phyloP scores from a whole-genome alignment of 768 basidiomycete species.

The Boletus coccyginus region DNA sequence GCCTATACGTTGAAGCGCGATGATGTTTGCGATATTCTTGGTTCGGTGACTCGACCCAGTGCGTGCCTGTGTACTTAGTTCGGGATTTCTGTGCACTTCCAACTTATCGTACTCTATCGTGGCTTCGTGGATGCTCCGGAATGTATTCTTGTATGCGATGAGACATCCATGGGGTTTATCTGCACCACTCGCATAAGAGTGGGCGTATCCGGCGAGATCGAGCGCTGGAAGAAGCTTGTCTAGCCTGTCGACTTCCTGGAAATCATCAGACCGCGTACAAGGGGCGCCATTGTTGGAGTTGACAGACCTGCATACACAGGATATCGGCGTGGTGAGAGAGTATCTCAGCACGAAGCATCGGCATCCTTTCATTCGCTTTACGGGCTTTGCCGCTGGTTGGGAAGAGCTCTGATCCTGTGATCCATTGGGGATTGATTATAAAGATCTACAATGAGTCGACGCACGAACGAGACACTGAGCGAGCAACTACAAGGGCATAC shows the following conservation, averaged over 20 bases:
- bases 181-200: slow-evolving; percentile 66
- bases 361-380: slow-evolving; percentile 67
- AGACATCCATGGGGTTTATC: slow-evolving; percentile 85
- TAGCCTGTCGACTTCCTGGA: slow-evolving; percentile 84
- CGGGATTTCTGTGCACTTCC: slow-evolving; percentile 42
- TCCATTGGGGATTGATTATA: not conserved
- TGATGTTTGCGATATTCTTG: slow-evolving; percentile 76
- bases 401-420: slow-evolving; percentile 72
- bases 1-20: slow-evolving; percentile 54
- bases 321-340: slow-evolving; percentile 71
- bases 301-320: slow-evolving; percentile 77
- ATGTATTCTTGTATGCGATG: slow-evolving; percentile 66
- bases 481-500: slow-evolving; percentile 49
- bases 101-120: slow-evolving; percentile 71
- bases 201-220: slow-evolving; percentile 58
- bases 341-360: slow-evolving; percentile 79
- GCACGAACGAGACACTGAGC: slow-evolving; percentile 79
- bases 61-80: slow-evolving; percentile 31
- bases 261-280: not conserved
- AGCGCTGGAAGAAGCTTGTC: slow-evolving; percentile 70
- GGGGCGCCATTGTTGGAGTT: not conserved
- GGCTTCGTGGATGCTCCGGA: slow-evolving; percentile 43
- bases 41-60: slow-evolving; percentile 65
- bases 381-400: slow-evolving; percentile 79
- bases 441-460: slow-evolving; percentile 29